Conservation (phyloP, 306 rosid species). For the Ochetophila trinervis region DNA sequence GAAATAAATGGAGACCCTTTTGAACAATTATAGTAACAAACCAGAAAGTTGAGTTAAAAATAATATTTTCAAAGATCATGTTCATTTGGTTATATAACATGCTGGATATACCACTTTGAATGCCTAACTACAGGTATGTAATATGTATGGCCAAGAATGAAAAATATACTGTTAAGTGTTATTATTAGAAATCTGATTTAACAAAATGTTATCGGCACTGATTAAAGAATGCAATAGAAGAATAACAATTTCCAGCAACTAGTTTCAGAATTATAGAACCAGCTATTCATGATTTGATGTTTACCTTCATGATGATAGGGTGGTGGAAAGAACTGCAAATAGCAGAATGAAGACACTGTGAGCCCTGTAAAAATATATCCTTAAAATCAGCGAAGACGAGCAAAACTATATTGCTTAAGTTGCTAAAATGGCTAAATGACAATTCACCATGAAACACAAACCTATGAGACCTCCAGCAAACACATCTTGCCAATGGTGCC, state of each 20-base stretch:
- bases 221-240: no score
- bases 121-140: no score
- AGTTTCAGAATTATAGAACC: not conserved
- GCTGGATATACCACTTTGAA: no score
- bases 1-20: not conserved
- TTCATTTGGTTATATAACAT: no score
- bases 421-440: slow-evolving; percentile 3
- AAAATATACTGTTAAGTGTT: no score
- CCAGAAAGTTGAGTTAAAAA: not conserved
- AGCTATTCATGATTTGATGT: slow-evolving; percentile 15
- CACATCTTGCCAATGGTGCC: slow-evolving; percentile 98
- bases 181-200: no score
- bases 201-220: no score
- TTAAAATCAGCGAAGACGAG: slow-evolving; percentile 9
- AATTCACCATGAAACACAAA: slow-evolving; percentile 28
- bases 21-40: not conserved
- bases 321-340: slow-evolving; percentile 86
- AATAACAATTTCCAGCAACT: not conserved
- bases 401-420: slow-evolving; percentile 9
- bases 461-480: slow-evolving; percentile 86
- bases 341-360: slow-evolving; percentile 66
- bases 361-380: slow-evolving; percentile 49
- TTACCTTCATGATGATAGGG: slow-evolving; percentile 83
- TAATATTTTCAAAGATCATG: no score
- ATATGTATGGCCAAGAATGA: no score